Evolutionary conservation across 179 eudicot genomes (phyloP), one percentile per base, ranked within the genome.

Genomic region (Heliamphora pulchella): DNA sequence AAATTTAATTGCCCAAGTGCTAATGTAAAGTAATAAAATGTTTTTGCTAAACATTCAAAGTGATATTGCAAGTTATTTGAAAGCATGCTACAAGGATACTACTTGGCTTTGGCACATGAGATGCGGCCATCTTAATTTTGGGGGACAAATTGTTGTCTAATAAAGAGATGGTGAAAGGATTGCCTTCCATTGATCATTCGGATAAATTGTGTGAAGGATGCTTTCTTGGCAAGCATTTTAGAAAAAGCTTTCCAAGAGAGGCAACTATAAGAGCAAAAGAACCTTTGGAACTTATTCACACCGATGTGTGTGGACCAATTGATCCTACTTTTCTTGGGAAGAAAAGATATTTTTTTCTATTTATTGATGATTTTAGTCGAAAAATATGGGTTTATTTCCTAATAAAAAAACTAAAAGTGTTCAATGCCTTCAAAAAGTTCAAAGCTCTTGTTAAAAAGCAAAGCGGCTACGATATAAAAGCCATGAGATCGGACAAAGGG

Each of bases 181-280:
- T 79, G 7, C 63, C 44, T 39, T 5, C 2, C 17, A 66, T 79
- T 17, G 4, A 15, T n/a, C 15, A 79, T 9, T 53, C 54, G 10
- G 13, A 66, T 48, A 63, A 79, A 68, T 8, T 80, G 2, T 80
- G 72, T 80, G 50, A 80, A 47, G 61, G 72, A 59, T 80, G 78
- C 48, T 8, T 73, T 14, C 1, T 61, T 65, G 74, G 63, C 39
- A 73, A 73, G 10, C 61, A 73, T 20, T 20, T 43, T 0, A 51
- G 8, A 10, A 18, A 3, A 1, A 8, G 8, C 4, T 71, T 71
- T 71, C 41, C 39, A 20, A 71, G 48, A 71, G 58, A 71, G 10
- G 5, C 75, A 8, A 71, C 9, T 8, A 15, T 5, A 46, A 47
- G 57, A 71, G 58, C 75, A 0, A 47, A 14, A 8, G 1, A 17